Evolutionary conservation across 805 yeast species (phyloP).

Genomic region (Spathaspora passalidarum): DNA sequence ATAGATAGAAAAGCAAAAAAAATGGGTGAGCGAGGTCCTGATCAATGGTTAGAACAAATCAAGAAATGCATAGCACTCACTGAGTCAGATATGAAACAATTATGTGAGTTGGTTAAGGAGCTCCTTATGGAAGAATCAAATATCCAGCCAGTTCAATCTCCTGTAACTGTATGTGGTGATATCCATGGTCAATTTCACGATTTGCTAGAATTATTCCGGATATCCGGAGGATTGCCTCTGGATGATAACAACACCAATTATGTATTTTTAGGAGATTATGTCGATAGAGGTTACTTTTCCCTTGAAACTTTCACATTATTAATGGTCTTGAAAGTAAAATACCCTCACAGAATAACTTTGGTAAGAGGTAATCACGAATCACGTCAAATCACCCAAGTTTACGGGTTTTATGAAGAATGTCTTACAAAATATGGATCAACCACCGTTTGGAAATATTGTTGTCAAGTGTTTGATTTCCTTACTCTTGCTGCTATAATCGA

Average conservation of each 20-base stretch:
- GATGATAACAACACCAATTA: slow-evolving; percentile 62
- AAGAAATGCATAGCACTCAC: slow-evolving; percentile 84
- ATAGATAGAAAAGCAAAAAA: slow-evolving; percentile 1
- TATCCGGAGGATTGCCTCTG: slow-evolving; percentile 89
- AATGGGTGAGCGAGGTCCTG: slow-evolving; percentile 82
- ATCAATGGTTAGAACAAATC: slow-evolving; percentile 93
- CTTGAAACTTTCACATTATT: slow-evolving; percentile 90
- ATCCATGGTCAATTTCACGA: slow-evolving; percentile 98
- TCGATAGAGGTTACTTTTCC: slow-evolving; percentile 95
- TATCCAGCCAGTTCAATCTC: slow-evolving; percentile 89
- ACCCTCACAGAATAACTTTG: slow-evolving; percentile 79
- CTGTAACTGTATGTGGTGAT: slow-evolving; percentile 96
- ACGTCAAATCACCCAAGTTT: slow-evolving; percentile 97
- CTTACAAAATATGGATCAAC: slow-evolving; percentile 89
- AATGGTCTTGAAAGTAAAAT: slow-evolving; percentile 90
- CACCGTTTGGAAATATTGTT: slow-evolving; percentile 94
- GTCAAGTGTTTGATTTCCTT: slow-evolving; percentile 92
- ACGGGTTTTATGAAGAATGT: slow-evolving; percentile 97
- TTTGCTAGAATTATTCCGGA: slow-evolving; percentile 81
- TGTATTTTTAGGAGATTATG: slow-evolving; percentile 92
- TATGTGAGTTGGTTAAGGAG: slow-evolving; percentile 94
- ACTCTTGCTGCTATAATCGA: slow-evolving; percentile 95
- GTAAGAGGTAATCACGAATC: slow-evolving; percentile 98
- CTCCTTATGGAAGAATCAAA: slow-evolving; percentile 93
- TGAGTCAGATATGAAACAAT: slow-evolving; percentile 92